phyloP scores from a whole-genome alignment of 139 green algal species.

The Ettlia oleoabundans region DNA sequence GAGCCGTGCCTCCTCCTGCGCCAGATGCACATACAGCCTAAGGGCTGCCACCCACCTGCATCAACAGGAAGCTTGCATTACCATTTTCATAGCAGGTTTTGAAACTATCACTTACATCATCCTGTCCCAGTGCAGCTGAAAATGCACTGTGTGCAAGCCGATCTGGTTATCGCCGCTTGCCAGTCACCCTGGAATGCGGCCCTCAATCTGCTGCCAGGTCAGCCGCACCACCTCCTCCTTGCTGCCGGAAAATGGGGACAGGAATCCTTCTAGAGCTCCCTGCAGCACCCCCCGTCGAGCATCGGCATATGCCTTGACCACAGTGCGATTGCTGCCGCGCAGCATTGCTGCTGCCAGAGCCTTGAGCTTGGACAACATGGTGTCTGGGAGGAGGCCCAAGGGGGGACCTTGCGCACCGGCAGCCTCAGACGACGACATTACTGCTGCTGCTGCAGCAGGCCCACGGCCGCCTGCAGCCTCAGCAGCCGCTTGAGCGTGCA shows the following conservation, averaged over 20 bases:
- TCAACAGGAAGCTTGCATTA: too few species aligned
- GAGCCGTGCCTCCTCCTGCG: slow-evolving; percentile 29
- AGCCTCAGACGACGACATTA: neutral
- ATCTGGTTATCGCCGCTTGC: neutral
- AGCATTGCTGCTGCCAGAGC: slow-evolving; percentile 39
- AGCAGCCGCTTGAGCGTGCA: neutral
- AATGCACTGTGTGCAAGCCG: neutral
- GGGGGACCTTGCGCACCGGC: neutral
- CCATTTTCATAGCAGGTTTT: too few species aligned
- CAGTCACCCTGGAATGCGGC: slow-evolving; percentile 17
- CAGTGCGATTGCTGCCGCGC: neutral
- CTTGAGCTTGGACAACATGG: slow-evolving; percentile 4
- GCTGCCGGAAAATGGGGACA: neutral
- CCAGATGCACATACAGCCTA: slow-evolving; percentile 36
- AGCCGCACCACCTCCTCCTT: slow-evolving; percentile 9
- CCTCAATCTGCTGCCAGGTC: slow-evolving; percentile 25
- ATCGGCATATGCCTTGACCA: neutral
- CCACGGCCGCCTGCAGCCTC: neutral
- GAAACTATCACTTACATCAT: too few species aligned
- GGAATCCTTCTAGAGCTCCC: neutral
- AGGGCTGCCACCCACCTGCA: slow-evolving; percentile 50
- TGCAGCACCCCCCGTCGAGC: slow-evolving; percentile 9
- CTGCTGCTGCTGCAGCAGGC: neutral
- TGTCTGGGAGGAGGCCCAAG: slow-evolving; percentile 26
- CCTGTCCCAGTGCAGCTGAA: neutral